A percentile compares a stretch with the other conserved stretches of the same genome.
These are phyloP conservation scores for Stemphylium lycopersici DNA, from an alignment of 2,329 filamentous ascomycete genomes.

Conservation along the genomic window DNA sequence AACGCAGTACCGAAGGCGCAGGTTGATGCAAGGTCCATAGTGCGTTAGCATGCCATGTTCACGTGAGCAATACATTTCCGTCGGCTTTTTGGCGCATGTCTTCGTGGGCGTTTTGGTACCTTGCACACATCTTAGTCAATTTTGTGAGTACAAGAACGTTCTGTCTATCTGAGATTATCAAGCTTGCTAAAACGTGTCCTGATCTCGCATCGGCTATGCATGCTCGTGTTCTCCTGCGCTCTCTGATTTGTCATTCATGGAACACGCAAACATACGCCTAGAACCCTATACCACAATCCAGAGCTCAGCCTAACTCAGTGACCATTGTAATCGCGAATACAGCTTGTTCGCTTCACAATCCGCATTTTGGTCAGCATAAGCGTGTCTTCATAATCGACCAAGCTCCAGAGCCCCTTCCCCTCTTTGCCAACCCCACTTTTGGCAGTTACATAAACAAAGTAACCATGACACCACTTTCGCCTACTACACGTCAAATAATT, in stretches of 20 bases:
- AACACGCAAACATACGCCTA: background rate
- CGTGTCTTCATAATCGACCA: background rate
- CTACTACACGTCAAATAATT: background rate
- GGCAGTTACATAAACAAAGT: background rate
- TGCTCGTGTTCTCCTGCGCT: background rate
- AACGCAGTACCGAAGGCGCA: constrained; percentile 56
- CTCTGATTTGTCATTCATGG: background rate
- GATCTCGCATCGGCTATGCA: background rate
- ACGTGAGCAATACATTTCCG: background rate
- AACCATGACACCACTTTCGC: constrained; percentile 2
- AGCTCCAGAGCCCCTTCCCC: background rate
- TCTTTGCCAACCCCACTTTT: constrained; percentile 13
- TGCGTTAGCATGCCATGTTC: constrained; percentile 11
- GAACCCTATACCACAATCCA: background rate
- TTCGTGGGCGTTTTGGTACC: background rate
- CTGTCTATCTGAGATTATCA: background rate
- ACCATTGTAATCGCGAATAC: background rate
- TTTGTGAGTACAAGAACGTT: background rate
- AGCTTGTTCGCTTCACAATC: background rate
- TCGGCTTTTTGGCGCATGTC: background rate
- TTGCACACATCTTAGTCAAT: background rate
- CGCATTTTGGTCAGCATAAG: background rate
- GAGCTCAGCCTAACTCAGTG: background rate
- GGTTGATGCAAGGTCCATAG: constrained; percentile 27
- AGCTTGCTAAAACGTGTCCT: background rate